phyloP scores from a whole-genome alignment of 768 basidiomycete genomes.

The Boletus tomentosulus region DNA sequence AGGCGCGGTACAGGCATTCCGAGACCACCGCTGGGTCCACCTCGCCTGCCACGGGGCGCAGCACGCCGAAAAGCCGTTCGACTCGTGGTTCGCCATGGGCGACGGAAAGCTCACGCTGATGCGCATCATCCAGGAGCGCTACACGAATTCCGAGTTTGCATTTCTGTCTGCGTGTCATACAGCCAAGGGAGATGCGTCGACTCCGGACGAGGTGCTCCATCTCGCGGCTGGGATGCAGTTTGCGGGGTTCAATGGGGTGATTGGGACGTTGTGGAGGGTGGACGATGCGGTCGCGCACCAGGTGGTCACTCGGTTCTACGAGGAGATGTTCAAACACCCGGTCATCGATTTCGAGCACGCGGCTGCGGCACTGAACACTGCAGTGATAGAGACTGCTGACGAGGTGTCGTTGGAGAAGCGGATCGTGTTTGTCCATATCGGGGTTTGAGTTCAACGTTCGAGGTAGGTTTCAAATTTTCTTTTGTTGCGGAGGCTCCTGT shows the following conservation, averaged over 20 bases:
- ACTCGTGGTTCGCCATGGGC: not conserved
- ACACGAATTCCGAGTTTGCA: not conserved
- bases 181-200: not conserved
- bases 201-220: not conserved
- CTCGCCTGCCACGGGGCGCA: not conserved
- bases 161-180: not conserved
- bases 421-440: not conserved
- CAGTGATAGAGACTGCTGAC: not conserved
- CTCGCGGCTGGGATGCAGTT: not conserved
- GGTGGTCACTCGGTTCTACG: not conserved
- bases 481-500: no score
- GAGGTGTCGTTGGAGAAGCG: not conserved
- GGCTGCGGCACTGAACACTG: not conserved
- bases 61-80: not conserved
- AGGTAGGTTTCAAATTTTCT: no score
- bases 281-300: not conserved
- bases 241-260: not conserved
- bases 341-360: not conserved
- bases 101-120: not conserved
- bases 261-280: not conserved
- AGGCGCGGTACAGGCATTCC: not conserved
- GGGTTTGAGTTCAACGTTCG: not conserved
- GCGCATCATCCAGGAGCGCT: not conserved
- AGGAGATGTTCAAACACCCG: not conserved
- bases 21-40: not conserved